These are phyloP conservation scores for Epichloe elymi DNA, from an alignment of 2,329 filamentous ascomycete genomes.

Conservation along the genomic window DNA sequence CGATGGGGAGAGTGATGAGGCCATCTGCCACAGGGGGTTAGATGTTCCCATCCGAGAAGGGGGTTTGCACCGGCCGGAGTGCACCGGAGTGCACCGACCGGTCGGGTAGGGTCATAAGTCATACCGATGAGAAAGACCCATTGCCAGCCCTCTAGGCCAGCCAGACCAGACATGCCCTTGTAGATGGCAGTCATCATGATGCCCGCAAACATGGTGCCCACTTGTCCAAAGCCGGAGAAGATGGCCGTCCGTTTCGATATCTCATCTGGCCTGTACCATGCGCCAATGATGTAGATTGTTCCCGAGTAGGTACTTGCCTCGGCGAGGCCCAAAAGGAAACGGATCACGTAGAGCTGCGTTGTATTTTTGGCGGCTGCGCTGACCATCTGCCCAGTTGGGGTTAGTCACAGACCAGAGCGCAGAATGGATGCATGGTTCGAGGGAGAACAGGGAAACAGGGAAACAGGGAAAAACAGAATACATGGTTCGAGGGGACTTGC, in stretches of 20 bases:
- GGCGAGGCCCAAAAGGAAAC: constrained; percentile 25
- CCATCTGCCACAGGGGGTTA: constrained; percentile 27
- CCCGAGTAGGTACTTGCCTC: constrained; percentile 28
- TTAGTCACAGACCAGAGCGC: neutral
- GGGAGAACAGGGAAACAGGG: too few relatives aligned
- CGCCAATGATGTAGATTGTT: constrained; percentile 29
- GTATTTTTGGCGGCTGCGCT: neutral
- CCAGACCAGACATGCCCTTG: constrained; percentile 23
- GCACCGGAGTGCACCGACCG: too few relatives aligned
- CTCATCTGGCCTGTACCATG: constrained; percentile 48
- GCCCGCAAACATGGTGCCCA: constrained; percentile 38
- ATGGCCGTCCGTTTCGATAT: constrained; percentile 50
- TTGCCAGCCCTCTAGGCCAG: constrained; percentile 50
- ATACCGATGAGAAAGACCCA: constrained; percentile 55
- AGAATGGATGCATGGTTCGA: too few relatives aligned
- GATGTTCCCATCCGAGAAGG: too few relatives aligned
- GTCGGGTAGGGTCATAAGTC: too few relatives aligned
- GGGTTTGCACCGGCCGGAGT: too few relatives aligned
- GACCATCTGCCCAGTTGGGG: neutral
- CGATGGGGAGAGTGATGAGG: constrained; percentile 26
- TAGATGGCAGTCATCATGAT: constrained; percentile 52
- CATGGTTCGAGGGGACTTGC: neutral
- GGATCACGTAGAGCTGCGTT: constrained; percentile 5
- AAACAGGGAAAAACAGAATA: neutral
- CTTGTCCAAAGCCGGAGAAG: constrained; percentile 47